Percentiles rank a stretch among this genome's conserved stretches.
Conservation (phyloP, 805 yeast genomes). For the Yarrowia phangngaensis region DNA sequence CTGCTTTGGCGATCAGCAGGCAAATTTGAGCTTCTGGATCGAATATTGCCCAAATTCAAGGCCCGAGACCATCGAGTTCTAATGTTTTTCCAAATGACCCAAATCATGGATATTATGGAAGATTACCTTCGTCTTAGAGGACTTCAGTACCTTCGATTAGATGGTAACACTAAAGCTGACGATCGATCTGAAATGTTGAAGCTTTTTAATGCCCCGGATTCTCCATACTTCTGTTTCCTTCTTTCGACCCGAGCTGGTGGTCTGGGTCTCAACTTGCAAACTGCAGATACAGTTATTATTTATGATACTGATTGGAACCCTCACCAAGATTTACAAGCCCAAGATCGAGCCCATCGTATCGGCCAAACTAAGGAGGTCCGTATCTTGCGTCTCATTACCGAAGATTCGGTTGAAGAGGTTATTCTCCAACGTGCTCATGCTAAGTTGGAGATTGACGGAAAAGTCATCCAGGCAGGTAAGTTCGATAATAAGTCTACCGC, state of each 20-base stretch:
- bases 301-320: slow-evolving; percentile 99
- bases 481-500: slow-evolving; percentile 94
- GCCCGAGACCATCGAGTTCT: slow-evolving; percentile 85
- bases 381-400: slow-evolving; percentile 83
- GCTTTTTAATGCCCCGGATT: slow-evolving; percentile 73
- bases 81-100: slow-evolving; percentile 97
- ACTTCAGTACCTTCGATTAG: slow-evolving; percentile 80
- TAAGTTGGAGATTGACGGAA: slow-evolving; percentile 93
- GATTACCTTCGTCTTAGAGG: slow-evolving; percentile 73
- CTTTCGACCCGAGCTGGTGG: slow-evolving; percentile 98
- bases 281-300: slow-evolving; percentile 96
- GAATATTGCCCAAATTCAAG: slow-evolving; percentile 80
- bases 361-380: slow-evolving; percentile 98
- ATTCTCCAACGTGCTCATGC: slow-evolving; percentile 89
- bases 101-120: slow-evolving; percentile 97
- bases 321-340: slow-evolving; percentile 98
- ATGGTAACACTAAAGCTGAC: slow-evolving; percentile 94
- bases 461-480: slow-evolving; percentile 97
- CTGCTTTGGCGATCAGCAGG: slow-evolving; percentile 91
- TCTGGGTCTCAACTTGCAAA: slow-evolving; percentile 87
- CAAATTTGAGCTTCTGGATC: slow-evolving; percentile 85
- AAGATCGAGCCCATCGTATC: slow-evolving; percentile 97
- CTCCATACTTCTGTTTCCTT: slow-evolving; percentile 84
- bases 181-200: slow-evolving; percentile 82
- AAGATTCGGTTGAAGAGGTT: slow-evolving; percentile 90